phyloP scores from a whole-genome alignment of 1,284 basidiomycete genomes.

The Pyrrhoderma noxium region DNA sequence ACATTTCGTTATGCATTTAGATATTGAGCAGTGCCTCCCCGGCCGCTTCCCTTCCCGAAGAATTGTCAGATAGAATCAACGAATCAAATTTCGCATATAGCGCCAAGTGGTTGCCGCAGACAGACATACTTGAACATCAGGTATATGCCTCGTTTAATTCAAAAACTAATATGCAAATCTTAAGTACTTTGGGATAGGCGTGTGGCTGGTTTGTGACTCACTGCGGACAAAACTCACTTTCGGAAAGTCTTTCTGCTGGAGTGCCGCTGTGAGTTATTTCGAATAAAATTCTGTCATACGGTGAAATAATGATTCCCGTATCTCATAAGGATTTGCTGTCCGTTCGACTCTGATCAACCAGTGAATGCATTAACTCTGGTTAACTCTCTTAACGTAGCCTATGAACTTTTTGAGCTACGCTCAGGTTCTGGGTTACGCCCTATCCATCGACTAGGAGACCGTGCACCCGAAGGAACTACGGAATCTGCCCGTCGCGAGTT shows the following conservation, averaged over 20 bases:
- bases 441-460: constrained; percentile 12
- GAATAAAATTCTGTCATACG: neutral
- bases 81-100: constrained; percentile 10
- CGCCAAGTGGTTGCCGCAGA: constrained; percentile 17
- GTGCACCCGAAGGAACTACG: constrained; percentile 5
- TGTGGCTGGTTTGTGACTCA: constrained; percentile 20
- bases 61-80: constrained; percentile 6
- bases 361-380: constrained; percentile 17
- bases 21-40: constrained; percentile 11
- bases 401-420: constrained; percentile 27
- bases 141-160: neutral
- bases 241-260: constrained; percentile 15
- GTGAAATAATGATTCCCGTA: neutral
- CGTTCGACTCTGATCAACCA: constrained; percentile 23
- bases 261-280: constrained; percentile 16
- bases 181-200: constrained; percentile 5
- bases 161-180: neutral
- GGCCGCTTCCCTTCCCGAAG: constrained; percentile 7
- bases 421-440: constrained; percentile 21
- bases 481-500: constrained; percentile 4
- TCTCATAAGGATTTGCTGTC: constrained; percentile 24
- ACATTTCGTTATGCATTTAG: neutral
- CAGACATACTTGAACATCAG: constrained; percentile 15
- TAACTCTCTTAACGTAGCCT: constrained; percentile 18
- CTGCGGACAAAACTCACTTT: constrained; percentile 19